Conservation (phyloP, 805 yeast species). For the Candida incommunis region DNA sequence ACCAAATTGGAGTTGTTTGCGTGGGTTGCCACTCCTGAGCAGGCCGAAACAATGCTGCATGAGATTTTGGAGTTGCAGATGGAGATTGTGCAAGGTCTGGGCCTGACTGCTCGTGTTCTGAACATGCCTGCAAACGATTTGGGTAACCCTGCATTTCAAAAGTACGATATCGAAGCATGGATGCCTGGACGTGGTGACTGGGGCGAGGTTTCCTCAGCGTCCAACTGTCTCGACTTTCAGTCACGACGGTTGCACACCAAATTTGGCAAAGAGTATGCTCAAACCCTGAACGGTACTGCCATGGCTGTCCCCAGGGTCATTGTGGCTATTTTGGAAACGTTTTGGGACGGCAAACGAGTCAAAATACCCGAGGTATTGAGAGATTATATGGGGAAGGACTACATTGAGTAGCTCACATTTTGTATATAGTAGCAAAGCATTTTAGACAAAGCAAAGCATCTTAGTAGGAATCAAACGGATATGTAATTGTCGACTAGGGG, state of each 20-base stretch:
- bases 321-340: conserved; percentile 79
- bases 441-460: too few species aligned
- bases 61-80: conserved; percentile 51
- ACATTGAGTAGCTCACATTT: conserved; percentile 12
- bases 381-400: conserved; percentile 53
- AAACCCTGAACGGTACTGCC: conserved; percentile 90
- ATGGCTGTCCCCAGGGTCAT: conserved; percentile 89
- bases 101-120: conserved; percentile 66
- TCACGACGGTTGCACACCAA: conserved; percentile 64
- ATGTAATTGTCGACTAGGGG: too few species aligned
- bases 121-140: conserved; percentile 84
- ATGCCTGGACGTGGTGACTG: conserved; percentile 92
- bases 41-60: conserved; percentile 25
- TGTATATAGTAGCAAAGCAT: too few species aligned
- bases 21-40: conserved; percentile 32
- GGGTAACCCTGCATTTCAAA: conserved; percentile 86
- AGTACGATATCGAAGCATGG: conserved; percentile 92
- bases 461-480: too few species aligned
- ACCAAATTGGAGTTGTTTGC: conserved; percentile 86
- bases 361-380: conserved; percentile 54
- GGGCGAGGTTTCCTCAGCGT: conserved; percentile 87
- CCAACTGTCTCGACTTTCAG: conserved; percentile 89
- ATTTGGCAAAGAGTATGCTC: conserved; percentile 35
- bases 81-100: conserved; percentile 48
- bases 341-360: conserved; percentile 40